phyloP scores from a whole-genome alignment of 805 yeast species.

The Metschnikowia sp. region DNA sequence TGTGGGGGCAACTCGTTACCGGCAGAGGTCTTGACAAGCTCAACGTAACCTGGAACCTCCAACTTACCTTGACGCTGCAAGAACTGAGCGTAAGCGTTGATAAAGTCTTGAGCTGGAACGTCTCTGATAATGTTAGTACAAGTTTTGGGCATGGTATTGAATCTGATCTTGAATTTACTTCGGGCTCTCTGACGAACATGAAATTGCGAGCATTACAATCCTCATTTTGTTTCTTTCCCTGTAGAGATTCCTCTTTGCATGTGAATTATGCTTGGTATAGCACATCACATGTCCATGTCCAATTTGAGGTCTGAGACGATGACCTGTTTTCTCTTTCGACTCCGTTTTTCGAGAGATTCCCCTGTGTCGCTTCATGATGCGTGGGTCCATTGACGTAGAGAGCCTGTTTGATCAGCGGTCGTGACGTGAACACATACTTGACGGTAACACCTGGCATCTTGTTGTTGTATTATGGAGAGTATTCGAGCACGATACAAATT shows the following conservation, averaged over 20 bases:
- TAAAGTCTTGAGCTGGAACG: conserved; percentile 99
- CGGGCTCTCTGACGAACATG: neutral
- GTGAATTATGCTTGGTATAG: too few species aligned
- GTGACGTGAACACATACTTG: conserved; percentile 61
- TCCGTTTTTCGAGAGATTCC: too few species aligned
- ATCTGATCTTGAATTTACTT: neutral
- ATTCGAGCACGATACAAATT: conserved; percentile 13
- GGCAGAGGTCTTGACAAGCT: conserved; percentile 97
- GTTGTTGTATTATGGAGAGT: conserved; percentile 24
- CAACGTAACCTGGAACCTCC: conserved; percentile 99
- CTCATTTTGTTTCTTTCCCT: too few species aligned
- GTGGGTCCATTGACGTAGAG: neutral
- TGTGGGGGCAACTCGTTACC: conserved; percentile 99
- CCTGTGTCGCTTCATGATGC: too few species aligned
- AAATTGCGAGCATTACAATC: neutral
- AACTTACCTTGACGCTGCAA: conserved; percentile 99
- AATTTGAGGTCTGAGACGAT: too few species aligned
- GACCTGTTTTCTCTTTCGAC: too few species aligned
- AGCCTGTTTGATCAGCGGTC: neutral
- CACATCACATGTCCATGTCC: too few species aligned
- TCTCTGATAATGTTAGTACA: conserved; percentile 63
- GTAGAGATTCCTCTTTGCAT: too few species aligned
- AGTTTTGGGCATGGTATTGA: neutral
- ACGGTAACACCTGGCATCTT: conserved; percentile 98
- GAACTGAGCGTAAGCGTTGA: conserved; percentile 99